Conservation (phyloP, 2,329 filamentous ascomycete genomes). For the Claviceps arundinis region DNA sequence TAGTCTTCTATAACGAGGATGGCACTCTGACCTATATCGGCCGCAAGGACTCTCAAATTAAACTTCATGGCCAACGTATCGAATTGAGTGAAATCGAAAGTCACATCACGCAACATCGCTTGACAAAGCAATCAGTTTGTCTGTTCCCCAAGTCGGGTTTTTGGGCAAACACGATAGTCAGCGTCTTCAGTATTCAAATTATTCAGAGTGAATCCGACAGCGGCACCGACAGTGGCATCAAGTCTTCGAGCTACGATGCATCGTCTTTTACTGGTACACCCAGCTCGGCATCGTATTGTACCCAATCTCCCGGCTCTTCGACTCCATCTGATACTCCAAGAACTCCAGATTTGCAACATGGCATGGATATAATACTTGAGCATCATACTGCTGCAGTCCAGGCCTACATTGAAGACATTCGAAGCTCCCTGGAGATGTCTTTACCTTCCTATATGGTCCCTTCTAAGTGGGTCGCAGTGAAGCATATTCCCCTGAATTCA, state of each 20-base stretch:
- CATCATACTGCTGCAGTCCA: background rate
- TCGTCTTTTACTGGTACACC: background rate
- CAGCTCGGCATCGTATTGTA: background rate
- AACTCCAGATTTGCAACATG: background rate
- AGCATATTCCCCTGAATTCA: constrained; percentile 6
- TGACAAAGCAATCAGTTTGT: constrained; percentile 1
- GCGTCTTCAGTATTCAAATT: constrained; percentile 1
- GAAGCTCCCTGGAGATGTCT: constrained; percentile 3
- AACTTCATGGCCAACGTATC: constrained; percentile 38
- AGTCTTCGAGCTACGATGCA: background rate
- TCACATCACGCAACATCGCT: constrained; percentile 4
- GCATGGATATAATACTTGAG: background rate
- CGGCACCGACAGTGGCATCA: background rate
- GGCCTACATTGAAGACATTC: constrained; percentile 2
- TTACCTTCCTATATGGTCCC: constrained; percentile 11
- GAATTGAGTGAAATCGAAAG: constrained; percentile 8
- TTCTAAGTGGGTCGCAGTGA: constrained; percentile 7
- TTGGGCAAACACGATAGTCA: constrained; percentile 5
- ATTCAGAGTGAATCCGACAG: background rate
- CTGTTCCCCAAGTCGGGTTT: background rate
- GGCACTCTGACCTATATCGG: constrained; percentile 27
- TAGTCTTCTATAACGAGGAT: constrained; percentile 19
- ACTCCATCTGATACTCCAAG: background rate
- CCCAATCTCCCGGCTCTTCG: background rate
- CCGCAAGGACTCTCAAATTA: constrained; percentile 40